A percentile compares a stretch with the other conserved stretches of the same genome.
Conservation (phyloP, 2,329 filamentous ascomycete species). For the Botryotinia calthae region DNA sequence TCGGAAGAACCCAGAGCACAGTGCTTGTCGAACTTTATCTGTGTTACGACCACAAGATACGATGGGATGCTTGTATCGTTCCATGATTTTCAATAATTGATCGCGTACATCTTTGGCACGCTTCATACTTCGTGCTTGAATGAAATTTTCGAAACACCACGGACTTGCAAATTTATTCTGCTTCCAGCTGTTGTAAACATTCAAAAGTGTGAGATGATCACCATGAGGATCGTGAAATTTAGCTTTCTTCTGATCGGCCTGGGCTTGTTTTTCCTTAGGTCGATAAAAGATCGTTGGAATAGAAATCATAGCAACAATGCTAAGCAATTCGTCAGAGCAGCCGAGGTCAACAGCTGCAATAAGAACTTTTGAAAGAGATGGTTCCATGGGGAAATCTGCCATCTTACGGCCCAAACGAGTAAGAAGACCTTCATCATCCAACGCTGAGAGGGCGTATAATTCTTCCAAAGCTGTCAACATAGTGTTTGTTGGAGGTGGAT, state of each 20-base stretch:
- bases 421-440: constrained; percentile 92
- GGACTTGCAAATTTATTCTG: constrained; percentile 74
- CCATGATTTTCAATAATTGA: constrained; percentile 91
- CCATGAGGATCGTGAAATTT: constrained; percentile 96
- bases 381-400: constrained; percentile 99
- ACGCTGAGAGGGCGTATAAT: constrained; percentile 82
- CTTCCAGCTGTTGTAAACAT: constrained; percentile 98
- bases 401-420: constrained; percentile 93
- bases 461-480: constrained; percentile 97
- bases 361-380: constrained; percentile 82
- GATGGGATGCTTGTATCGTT: constrained; percentile 80
- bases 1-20: constrained; percentile 94
- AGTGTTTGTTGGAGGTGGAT: constrained; percentile 93
- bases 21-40: constrained; percentile 78
- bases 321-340: constrained; percentile 92
- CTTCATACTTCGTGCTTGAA: constrained; percentile 85
- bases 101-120: constrained; percentile 89
- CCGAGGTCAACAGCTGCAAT: constrained; percentile 83
- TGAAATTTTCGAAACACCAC: constrained; percentile 98
- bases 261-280: constrained; percentile 93
- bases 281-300: constrained; percentile 87
- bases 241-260: constrained; percentile 95
- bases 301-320: constrained; percentile 91
- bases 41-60: constrained; percentile 86
- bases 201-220: constrained; percentile 90